Evolutionary conservation across 192 early-diverging fungal species (phyloP), one percentile per base, ranked within the genome.

Genomic region (Coemansia sp.): DNA sequence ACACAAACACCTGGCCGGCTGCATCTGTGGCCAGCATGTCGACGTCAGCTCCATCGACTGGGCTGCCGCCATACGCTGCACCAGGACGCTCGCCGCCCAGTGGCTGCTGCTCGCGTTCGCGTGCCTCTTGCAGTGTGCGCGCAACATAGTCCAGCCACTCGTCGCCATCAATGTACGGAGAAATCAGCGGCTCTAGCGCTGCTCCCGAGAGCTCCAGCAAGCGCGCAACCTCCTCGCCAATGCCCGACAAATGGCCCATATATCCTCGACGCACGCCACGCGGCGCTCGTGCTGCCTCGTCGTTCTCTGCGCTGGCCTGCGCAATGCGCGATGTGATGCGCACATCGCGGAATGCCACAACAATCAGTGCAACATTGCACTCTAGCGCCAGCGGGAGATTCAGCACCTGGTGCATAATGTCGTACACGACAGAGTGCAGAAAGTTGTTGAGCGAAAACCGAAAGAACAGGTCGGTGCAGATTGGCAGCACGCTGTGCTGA

Each of bases 221-320:
- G 64, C 96, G 93, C 53, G 90, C 88, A 1, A 95, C 89, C 68
- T 98, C 97, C 66, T 99, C 97, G 24, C 96, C 88, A 57, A 99
- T 96, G 55, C 94, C 94, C 0, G 94, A 98, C 69, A 98, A 79
- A 64, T 99, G 97, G 11, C 97, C 97, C 97, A 99, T 99, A 72
- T 92, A 98, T 6, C 96, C 97, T 25, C 97, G 83, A 35, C 96
- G 87, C 17, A 91, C 87, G 27, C 96, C 96, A 43, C 95, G 94
- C 11, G 92, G 90, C 67, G 92, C 79, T 32, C 86, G 87, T 22
- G 89, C 88, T 63, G 87, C 86, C 56, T 84, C 83, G 64, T 98
- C 94, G 67, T 96, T 96, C 11, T 79, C 60, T 4, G 88, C 84
- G 72, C 96, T 91, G 19, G 95, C 94, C 54, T 87, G 82, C 0